These are phyloP conservation scores for Pisolithus orientalis DNA, from an alignment of 768 basidiomycete species.

Conservation along the genomic window DNA sequence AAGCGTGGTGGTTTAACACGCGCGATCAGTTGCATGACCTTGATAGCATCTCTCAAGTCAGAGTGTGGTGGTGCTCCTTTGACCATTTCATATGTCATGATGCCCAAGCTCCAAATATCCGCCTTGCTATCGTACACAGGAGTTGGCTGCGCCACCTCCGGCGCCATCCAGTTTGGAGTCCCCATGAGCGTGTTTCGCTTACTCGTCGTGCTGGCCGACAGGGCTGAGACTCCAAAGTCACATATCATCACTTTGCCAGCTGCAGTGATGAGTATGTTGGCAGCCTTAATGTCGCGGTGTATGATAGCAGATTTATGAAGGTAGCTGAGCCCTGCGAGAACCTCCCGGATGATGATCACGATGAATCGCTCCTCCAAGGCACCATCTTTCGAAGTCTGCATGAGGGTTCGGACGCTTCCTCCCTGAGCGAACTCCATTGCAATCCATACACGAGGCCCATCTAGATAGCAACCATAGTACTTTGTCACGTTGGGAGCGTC, in stretches of 20 bases:
- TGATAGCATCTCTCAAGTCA: slow-evolving; percentile 73
- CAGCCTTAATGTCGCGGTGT: slow-evolving; percentile 96
- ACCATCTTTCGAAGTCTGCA: slow-evolving; percentile 76
- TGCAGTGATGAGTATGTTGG: slow-evolving; percentile 88
- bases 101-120: slow-evolving; percentile 97
- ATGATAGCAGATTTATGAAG: slow-evolving; percentile 93
- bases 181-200: slow-evolving; percentile 96
- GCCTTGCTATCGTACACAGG: slow-evolving; percentile 96
- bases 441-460: slow-evolving; percentile 97
- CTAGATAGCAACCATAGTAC: slow-evolving; percentile 95
- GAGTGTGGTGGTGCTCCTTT: slow-evolving; percentile 95
- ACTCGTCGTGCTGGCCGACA: slow-evolving; percentile 75
- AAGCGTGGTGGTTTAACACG: slow-evolving; percentile 78
- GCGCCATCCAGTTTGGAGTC: slow-evolving; percentile 99
- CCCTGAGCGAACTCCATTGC: slow-evolving; percentile 97
- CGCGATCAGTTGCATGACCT: slow-evolving; percentile 86
- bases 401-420: slow-evolving; percentile 87
- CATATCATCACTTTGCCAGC: slow-evolving; percentile 91
- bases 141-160: slow-evolving; percentile 86
- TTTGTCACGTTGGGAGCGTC: slow-evolving; percentile 89
- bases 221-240: slow-evolving; percentile 97
- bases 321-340: slow-evolving; percentile 79
- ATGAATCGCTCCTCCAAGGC: slow-evolving; percentile 87
- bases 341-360: slow-evolving; percentile 83
- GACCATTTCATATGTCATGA: slow-evolving; percentile 93